Evolutionary conservation across 805 yeast species (phyloP).

Genomic region (Saccharomycopsis sp.): DNA sequence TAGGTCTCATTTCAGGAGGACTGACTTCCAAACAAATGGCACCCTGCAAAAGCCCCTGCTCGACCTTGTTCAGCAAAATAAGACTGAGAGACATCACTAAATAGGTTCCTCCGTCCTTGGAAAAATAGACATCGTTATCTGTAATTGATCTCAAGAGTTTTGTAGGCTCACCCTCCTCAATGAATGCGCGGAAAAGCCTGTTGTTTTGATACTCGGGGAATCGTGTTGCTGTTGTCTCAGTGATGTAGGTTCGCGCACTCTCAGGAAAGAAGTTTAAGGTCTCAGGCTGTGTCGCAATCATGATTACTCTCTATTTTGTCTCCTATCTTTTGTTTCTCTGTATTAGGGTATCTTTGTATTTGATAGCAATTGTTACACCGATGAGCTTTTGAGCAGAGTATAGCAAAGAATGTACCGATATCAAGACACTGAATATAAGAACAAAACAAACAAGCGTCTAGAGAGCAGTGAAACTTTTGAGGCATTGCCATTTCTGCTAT

Average conservation of each 20-base stretch:
- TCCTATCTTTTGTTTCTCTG: not conserved
- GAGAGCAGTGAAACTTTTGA: no score
- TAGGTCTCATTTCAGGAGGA: conserved; percentile 7
- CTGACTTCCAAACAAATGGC: conserved; percentile 12
- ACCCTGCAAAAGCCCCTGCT: conserved; percentile 14
- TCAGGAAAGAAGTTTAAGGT: not conserved
- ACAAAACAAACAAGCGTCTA: no score
- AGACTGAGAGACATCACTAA: conserved; percentile 14
- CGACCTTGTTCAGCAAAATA: not conserved
- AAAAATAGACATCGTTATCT: conserved; percentile 7
- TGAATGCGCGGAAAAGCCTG: not conserved
- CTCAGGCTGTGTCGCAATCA: not conserved
- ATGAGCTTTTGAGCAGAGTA: no score
- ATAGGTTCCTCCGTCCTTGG: conserved; percentile 5
- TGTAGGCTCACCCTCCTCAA: not conserved
- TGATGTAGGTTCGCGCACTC: not conserved
- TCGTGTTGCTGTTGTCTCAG: not conserved
- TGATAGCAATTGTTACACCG: not conserved
- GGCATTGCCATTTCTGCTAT: no score
- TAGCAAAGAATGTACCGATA: no score
- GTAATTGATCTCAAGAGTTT: conserved; percentile 4
- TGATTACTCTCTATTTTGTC: not conserved
- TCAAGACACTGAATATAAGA: no score
- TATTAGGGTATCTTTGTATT: not conserved
- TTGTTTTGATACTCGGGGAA: not conserved